These are phyloP conservation scores for Ceratocystis lukuohia DNA, from an alignment of 2,329 filamentous ascomycete species.

Conservation along the genomic window DNA sequence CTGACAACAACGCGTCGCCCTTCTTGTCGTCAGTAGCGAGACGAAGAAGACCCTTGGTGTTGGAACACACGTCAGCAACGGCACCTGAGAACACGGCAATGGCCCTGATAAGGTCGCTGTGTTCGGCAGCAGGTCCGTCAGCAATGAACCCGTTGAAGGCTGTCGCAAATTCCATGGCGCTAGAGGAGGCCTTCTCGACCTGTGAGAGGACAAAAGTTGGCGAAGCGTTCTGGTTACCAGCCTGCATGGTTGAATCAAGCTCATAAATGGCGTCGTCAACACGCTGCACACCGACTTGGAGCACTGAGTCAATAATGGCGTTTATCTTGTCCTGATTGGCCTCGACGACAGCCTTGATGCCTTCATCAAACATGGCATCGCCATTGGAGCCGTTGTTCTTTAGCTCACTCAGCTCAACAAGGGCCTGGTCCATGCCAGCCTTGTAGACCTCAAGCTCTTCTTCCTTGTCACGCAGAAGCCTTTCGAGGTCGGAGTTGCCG, in stretches of 20 bases:
- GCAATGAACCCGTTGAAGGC: slow-evolving; percentile 98
- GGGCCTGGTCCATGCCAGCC: slow-evolving; percentile 89
- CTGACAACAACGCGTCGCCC: slow-evolving; percentile 68
- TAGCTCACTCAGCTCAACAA: slow-evolving; percentile 83
- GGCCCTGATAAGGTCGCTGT: slow-evolving; percentile 83
- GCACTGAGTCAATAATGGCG: slow-evolving; percentile 91
- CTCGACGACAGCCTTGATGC: slow-evolving; percentile 80
- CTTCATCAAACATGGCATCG: slow-evolving; percentile 71
- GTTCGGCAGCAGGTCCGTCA: slow-evolving; percentile 80
- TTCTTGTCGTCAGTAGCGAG: slow-evolving; percentile 95
- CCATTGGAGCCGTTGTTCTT: slow-evolving; percentile 50
- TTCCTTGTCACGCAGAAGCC: slow-evolving; percentile 80
- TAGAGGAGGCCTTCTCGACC: slow-evolving; percentile 90
- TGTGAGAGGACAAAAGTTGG: slow-evolving; percentile 90
- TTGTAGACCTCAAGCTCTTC: slow-evolving; percentile 98
- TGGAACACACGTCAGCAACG: slow-evolving; percentile 84
- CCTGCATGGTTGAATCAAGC: slow-evolving; percentile 93
- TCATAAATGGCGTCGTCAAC: slow-evolving; percentile 97
- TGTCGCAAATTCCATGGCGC: slow-evolving; percentile 92
- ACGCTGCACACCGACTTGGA: slow-evolving; percentile 82
- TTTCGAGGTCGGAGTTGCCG: slow-evolving; percentile 73
- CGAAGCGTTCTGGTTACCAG: slow-evolving; percentile 94
- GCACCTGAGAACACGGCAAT: slow-evolving; percentile 83
- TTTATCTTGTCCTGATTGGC: slow-evolving; percentile 86
- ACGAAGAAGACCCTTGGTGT: slow-evolving; percentile 86